Percentiles rank a stretch among this genome's conserved stretches.
Conservation (phyloP, 2,329 filamentous ascomycete genomes). For the Cadophora sp. region DNA sequence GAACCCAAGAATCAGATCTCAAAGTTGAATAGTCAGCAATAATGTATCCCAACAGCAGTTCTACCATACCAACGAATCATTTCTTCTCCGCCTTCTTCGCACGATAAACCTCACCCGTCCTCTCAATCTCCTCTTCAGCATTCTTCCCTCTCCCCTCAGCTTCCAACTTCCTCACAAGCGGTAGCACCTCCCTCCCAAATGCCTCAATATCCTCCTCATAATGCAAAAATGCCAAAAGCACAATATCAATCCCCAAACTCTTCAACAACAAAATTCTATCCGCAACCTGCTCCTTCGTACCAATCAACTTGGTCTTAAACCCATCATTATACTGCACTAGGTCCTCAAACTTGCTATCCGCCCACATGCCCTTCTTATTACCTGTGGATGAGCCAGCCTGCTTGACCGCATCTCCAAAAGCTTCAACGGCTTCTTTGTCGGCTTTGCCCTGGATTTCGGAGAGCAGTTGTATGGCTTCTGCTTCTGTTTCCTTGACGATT, state of each 20-base stretch:
- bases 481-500: constrained; percentile 56
- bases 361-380: constrained; percentile 60
- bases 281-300: constrained; percentile 57
- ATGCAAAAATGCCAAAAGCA: constrained; percentile 56
- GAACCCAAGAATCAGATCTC: too few relatives aligned
- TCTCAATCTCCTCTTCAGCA: constrained; percentile 51
- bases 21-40: too few relatives aligned
- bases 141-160: constrained; percentile 55
- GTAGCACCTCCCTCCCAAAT: constrained; percentile 54
- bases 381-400: constrained; percentile 55
- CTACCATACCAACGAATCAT: not conserved
- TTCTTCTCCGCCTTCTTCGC: constrained; percentile 27
- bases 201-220: constrained; percentile 59
- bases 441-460: constrained; percentile 60
- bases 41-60: too few relatives aligned
- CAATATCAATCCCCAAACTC: constrained; percentile 51
- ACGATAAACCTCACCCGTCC: constrained; percentile 55
- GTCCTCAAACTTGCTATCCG: constrained; percentile 57
- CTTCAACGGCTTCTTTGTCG: constrained; percentile 55
- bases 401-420: constrained; percentile 55
- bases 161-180: constrained; percentile 55
- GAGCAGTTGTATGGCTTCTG: constrained; percentile 55
- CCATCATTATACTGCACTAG: constrained; percentile 62
- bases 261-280: constrained; percentile 56
- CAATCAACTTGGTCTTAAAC: constrained; percentile 61